Conservation (phyloP, 805 yeast species). For the Isabelozyma heimii region DNA sequence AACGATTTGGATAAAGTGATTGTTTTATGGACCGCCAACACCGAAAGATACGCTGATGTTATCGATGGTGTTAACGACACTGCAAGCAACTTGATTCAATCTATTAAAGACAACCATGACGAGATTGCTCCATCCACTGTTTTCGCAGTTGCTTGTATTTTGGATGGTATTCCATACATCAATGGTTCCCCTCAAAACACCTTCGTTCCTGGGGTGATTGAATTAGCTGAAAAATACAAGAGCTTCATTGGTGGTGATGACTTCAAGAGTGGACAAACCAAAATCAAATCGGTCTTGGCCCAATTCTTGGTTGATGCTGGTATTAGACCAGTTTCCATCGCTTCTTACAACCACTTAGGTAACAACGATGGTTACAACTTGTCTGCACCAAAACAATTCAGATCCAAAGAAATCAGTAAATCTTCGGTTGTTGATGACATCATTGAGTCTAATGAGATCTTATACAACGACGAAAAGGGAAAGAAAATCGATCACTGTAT, state of each 20-base stretch:
- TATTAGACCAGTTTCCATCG: constrained; percentile 89
- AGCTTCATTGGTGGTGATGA: constrained; percentile 95
- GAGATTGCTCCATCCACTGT: constrained; percentile 93
- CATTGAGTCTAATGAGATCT: constrained; percentile 78
- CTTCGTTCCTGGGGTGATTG: constrained; percentile 91
- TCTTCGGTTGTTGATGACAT: constrained; percentile 92
- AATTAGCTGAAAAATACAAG: constrained; percentile 75
- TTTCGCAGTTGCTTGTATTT: constrained; percentile 89
- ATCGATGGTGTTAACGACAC: constrained; percentile 83
- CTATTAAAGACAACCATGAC: constrained; percentile 74
- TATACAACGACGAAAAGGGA: constrained; percentile 79
- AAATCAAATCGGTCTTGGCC: constrained; percentile 92
- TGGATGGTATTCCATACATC: constrained; percentile 86
- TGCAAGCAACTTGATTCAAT: constrained; percentile 67
- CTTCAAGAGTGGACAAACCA: constrained; percentile 95
- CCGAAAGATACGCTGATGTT: constrained; percentile 86
- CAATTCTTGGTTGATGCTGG: constrained; percentile 97
- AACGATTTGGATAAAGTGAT: constrained; percentile 83
- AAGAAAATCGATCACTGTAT: constrained; percentile 87
- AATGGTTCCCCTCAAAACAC: constrained; percentile 98
- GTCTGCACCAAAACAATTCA: constrained; percentile 88
- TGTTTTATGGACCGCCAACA: constrained; percentile 95
- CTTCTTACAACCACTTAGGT: constrained; percentile 94
- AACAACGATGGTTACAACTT: constrained; percentile 94
- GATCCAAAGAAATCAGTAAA: constrained; percentile 93